These are phyloP conservation scores for Biscogniauxia sp. DNA, from an alignment of 2,329 filamentous ascomycete species.

Conservation along the genomic window DNA sequence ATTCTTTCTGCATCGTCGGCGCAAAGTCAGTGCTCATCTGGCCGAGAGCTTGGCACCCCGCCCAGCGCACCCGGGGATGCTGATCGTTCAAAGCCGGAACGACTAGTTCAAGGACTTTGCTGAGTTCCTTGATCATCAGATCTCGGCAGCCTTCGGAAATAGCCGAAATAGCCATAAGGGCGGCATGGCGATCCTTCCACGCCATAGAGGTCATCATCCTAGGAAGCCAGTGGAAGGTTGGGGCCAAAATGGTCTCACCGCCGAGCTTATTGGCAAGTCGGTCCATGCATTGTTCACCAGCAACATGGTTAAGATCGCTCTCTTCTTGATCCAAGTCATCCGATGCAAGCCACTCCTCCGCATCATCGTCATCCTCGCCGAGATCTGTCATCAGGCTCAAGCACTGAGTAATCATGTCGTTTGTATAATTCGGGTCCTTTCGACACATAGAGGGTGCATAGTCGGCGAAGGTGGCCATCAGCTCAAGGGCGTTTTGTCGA, in stretches of 20 bases:
- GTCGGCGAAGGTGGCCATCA: constrained; percentile 98
- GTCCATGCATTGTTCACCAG: constrained; percentile 98
- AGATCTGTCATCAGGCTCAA: constrained; percentile 97
- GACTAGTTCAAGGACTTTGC: constrained; percentile 92
- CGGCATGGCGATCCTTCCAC: constrained; percentile 94
- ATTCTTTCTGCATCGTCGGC: constrained; percentile 95
- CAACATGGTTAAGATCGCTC: constrained; percentile 95
- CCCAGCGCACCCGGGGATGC: constrained; percentile 93
- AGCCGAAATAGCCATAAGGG: constrained; percentile 97
- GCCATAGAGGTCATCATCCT: constrained; percentile 95
- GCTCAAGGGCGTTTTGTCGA: constrained; percentile 89
- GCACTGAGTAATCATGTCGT: constrained; percentile 98
- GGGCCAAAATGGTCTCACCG: constrained; percentile 85
- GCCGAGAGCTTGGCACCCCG: constrained; percentile 95
- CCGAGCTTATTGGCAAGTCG: constrained; percentile 95
- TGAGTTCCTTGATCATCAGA: constrained; percentile 90
- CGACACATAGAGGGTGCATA: constrained; percentile 92
- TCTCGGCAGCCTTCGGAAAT: constrained; percentile 97
- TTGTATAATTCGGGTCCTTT: constrained; percentile 87
- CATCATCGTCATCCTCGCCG: constrained; percentile 90
- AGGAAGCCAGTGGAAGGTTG: constrained; percentile 95
- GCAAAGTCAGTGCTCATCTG: constrained; percentile 99
- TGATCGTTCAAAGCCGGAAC: constrained; percentile 85
- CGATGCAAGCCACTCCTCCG: constrained; percentile 85
- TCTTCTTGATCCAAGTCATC: constrained; percentile 96